phyloP scores from a whole-genome alignment of 805 yeast species.

The Suhomyces emberorum region DNA sequence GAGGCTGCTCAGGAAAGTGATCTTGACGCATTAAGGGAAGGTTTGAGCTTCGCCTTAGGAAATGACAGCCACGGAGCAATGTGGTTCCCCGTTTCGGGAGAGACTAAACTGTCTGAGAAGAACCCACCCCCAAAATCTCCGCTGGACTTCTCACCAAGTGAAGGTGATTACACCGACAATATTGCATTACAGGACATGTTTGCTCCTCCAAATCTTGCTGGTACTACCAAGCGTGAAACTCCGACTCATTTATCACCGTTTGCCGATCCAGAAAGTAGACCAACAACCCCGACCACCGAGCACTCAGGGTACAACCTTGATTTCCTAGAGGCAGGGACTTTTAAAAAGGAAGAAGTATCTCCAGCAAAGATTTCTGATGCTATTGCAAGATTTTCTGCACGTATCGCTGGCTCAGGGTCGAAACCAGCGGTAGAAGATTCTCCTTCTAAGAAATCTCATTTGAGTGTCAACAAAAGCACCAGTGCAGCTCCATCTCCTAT shows the following conservation, averaged over 20 bases:
- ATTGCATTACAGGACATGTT: constrained; percentile 16
- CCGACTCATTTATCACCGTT: constrained; percentile 5
- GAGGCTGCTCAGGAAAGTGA: constrained; percentile 28
- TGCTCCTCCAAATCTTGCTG: constrained; percentile 1
- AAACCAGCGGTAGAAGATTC: constrained; percentile 2
- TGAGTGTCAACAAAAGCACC: neutral
- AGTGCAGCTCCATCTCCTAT: constrained; percentile 2
- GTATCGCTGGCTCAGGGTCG: constrained; percentile 34
- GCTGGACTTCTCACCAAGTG: neutral
- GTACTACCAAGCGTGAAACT: neutral
- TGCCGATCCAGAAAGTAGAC: neutral
- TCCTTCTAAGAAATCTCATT: neutral
- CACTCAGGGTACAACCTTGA: neutral
- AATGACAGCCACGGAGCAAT: constrained; percentile 17
- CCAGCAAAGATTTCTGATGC: constrained; percentile 24
- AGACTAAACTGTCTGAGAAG: constrained; percentile 1
- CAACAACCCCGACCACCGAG: neutral
- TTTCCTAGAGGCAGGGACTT: neutral
- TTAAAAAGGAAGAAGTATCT: constrained; percentile 6
- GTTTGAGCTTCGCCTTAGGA: constrained; percentile 35
- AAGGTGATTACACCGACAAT: constrained; percentile 12
- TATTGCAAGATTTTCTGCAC: constrained; percentile 28
- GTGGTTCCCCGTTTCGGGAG: constrained; percentile 27
- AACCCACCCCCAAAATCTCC: neutral
- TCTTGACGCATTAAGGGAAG: constrained; percentile 30